Evolutionary conservation across 176 grass and related monocot species (phyloP).

Genomic region (Luzula sylvatica): DNA sequence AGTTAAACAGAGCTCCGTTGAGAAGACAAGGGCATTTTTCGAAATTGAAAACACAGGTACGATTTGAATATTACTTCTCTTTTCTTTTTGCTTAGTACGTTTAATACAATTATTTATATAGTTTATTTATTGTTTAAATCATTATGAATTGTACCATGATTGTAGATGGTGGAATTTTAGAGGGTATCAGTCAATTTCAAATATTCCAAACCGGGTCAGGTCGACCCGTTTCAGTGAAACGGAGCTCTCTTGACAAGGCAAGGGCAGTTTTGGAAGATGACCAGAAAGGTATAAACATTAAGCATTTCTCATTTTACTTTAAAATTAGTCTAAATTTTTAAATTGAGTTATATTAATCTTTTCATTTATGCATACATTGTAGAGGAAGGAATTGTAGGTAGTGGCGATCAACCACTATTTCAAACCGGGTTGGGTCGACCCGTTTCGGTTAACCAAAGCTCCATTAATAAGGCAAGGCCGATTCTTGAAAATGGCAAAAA

Average conservation of each 20-base stretch:
- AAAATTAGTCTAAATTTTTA: neutral
- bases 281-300: conserved; percentile 16
- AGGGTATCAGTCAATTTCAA: conserved; percentile 11
- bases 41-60: conserved; percentile 10
- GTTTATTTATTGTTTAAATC: neutral
- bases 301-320: conserved; percentile 6
- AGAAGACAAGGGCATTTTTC: conserved; percentile 46
- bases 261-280: conserved; percentile 29
- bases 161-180: conserved; percentile 23
- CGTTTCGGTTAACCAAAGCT: conserved; percentile 37
- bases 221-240: conserved; percentile 21
- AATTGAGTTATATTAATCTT: neutral
- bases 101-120: too few relatives aligned
- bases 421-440: conserved; percentile 56
- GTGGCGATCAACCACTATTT: conserved; percentile 38
- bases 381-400: conserved; percentile 43
- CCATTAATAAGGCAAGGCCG: conserved; percentile 40
- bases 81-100: too few relatives aligned
- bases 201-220: conserved; percentile 42
- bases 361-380: neutral
- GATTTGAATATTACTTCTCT: too few relatives aligned
- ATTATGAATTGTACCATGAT: neutral
- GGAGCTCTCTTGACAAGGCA: conserved; percentile 25
- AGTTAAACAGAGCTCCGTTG: conserved; percentile 36
- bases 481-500: conserved; percentile 41